phyloP scores from a whole-genome alignment of 2,329 filamentous ascomycete genomes.

The Hypoxylon rubiginosum region DNA sequence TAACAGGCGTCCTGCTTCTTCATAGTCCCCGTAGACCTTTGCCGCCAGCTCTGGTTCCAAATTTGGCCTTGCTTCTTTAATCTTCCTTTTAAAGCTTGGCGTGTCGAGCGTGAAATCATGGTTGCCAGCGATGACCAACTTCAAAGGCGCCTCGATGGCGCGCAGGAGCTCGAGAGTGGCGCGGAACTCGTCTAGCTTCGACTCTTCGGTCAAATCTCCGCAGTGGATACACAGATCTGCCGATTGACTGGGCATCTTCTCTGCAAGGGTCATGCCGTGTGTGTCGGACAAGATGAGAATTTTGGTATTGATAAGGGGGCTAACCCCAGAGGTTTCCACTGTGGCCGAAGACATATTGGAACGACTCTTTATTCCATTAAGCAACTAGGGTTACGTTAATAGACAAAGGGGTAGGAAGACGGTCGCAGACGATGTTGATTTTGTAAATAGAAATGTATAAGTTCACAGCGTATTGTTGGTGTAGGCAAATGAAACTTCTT shows the following conservation, averaged over 20 bases:
- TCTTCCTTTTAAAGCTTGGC: conserved; percentile 51
- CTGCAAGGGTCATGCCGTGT: conserved; percentile 47
- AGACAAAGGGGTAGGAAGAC: too few relatives aligned
- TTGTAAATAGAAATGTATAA: too few relatives aligned
- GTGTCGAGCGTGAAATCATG: conserved; percentile 62
- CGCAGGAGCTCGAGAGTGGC: conserved; percentile 56
- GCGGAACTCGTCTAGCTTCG: conserved; percentile 57
- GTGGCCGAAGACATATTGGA: background rate
- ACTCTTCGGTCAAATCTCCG: conserved; percentile 62
- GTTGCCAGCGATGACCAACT: conserved; percentile 65
- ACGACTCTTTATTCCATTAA: too few relatives aligned
- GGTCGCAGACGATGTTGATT: too few relatives aligned
- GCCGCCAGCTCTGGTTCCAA: conserved; percentile 42
- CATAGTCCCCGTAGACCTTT: conserved; percentile 56
- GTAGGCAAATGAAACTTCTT: too few relatives aligned
- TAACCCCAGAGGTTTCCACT: background rate
- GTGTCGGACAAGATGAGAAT: conserved; percentile 56
- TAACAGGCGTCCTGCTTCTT: conserved; percentile 57
- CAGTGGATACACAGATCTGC: conserved; percentile 64
- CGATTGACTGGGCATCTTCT: conserved; percentile 18
- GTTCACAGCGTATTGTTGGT: too few relatives aligned
- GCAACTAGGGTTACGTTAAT: too few relatives aligned
- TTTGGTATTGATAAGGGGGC: conserved; percentile 1
- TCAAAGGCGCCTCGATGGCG: conserved; percentile 58
- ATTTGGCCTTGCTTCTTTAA: background rate